Evolutionary conservation across 2,329 filamentous ascomycete genomes (phyloP).

Genomic region (Pseudogymnoascus sp.): DNA sequence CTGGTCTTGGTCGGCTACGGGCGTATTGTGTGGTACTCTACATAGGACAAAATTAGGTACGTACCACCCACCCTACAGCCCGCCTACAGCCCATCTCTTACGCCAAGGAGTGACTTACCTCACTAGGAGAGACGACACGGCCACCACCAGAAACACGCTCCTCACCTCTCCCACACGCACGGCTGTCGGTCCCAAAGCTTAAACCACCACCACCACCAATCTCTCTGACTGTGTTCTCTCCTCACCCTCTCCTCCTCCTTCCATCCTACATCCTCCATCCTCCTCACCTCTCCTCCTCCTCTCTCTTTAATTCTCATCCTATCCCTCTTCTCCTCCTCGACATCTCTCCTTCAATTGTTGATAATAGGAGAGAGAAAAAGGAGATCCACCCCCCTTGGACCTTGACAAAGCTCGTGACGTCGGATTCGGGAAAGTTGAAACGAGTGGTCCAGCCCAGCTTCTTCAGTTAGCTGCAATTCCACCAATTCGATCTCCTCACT

Average conservation of each 20-base stretch:
- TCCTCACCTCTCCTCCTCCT: conserved; percentile 11
- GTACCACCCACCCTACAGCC: background rate
- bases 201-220: conserved; percentile 3
- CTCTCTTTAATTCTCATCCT: conserved; percentile 9
- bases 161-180: background rate
- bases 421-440: background rate
- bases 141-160: conserved; percentile 4
- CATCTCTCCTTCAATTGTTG: conserved; percentile 6
- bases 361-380: background rate
- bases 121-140: background rate
- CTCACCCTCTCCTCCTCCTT: background rate
- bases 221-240: conserved; percentile 2
- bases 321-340: background rate
- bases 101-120: background rate
- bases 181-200: conserved; percentile 6
- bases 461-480: background rate
- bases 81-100: background rate
- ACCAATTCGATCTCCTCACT: background rate
- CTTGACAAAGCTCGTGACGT: conserved; percentile 7
- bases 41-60: too few relatives aligned
- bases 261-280: background rate
- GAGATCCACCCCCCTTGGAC: background rate
- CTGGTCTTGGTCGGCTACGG: background rate
- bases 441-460: conserved; percentile 3
- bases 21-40: background rate